A percentile compares a stretch with the other conserved stretches of the same genome.
phyloP scores from a whole-genome alignment of 2,329 filamentous ascomycete species.

The Penicillium sp. region DNA sequence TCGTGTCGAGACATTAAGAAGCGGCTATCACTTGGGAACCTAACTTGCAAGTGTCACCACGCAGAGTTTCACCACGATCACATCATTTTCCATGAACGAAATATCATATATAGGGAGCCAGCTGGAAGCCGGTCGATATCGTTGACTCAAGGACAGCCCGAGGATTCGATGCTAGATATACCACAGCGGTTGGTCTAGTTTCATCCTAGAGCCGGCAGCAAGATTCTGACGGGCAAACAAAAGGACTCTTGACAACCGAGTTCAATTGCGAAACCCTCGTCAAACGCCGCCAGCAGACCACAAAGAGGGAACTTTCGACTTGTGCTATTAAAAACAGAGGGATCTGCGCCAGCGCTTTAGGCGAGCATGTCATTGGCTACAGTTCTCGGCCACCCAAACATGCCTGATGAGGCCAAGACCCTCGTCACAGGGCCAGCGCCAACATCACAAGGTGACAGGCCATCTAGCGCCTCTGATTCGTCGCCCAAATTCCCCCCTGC shows the following conservation, averaged over 20 bases:
- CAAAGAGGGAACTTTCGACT: neutral
- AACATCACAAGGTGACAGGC: slow-evolving; percentile 22
- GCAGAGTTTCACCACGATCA: no score
- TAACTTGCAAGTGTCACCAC: no score
- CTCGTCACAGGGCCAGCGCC: slow-evolving; percentile 22
- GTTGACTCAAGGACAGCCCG: no score
- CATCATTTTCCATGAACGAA: no score
- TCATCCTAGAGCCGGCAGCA: neutral
- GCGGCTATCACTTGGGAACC: no score
- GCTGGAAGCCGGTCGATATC: no score
- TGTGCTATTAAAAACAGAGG: neutral
- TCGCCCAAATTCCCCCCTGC: slow-evolving; percentile 13
- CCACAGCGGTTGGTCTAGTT: neutral
- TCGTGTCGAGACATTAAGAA: no score
- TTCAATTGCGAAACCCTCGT: neutral
- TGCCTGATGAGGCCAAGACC: slow-evolving; percentile 16
- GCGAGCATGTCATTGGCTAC: slow-evolving; percentile 16
- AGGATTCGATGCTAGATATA: neutral
- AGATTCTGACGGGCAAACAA: neutral
- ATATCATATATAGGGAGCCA: no score
- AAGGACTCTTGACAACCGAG: neutral
- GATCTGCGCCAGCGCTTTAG: slow-evolving; percentile 8
- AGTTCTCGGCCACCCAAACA: neutral
- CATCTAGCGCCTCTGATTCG: slow-evolving; percentile 18
- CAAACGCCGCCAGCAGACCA: neutral